Conservation (phyloP, 1,284 basidiomycete genomes). For the Naganishia sp. region DNA sequence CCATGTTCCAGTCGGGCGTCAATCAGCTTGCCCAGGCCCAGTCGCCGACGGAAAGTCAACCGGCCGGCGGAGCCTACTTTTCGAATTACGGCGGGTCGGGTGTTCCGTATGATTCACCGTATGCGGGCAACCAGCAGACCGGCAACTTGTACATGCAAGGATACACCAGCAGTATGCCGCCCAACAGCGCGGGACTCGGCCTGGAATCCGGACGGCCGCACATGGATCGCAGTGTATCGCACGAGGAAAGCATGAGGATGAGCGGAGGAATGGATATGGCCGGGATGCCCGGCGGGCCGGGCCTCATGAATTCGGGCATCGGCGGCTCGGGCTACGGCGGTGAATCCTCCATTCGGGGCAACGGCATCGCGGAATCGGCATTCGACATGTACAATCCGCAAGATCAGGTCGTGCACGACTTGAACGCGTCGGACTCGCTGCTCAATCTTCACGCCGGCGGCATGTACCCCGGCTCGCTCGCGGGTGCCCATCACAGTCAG, state of each 20-base stretch:
- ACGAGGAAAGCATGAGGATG: constrained; percentile 22
- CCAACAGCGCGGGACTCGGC: constrained; percentile 7
- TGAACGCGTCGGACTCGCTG: constrained; percentile 26
- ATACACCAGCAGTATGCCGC: constrained; percentile 24
- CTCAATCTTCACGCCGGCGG: constrained; percentile 23
- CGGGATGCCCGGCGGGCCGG: constrained; percentile 15
- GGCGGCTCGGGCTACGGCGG: constrained; percentile 24
- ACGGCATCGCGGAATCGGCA: constrained; percentile 14
- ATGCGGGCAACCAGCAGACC: constrained; percentile 14
- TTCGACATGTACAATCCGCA: constrained; percentile 27
- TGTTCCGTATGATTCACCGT: constrained; percentile 20
- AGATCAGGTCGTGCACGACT: constrained; percentile 22
- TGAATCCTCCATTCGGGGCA: constrained; percentile 23
- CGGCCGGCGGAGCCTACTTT: constrained; percentile 11
- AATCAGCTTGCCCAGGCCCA: constrained; percentile 9
- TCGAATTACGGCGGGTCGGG: constrained; percentile 8
- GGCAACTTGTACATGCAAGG: constrained; percentile 27
- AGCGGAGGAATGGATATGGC: constrained; percentile 21
- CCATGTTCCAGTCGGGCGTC: constrained; percentile 25
- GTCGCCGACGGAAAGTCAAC: constrained; percentile 11
- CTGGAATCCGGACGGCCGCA: constrained; percentile 20
- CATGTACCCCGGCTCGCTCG: constrained; percentile 22
- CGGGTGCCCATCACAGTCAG: constrained; percentile 9
- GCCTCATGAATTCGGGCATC: constrained; percentile 17
- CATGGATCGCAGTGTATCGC: constrained; percentile 23